Base-by-base conservation (phyloP, 164 flowering plant species). In the Nelumbo lutea region DNA sequence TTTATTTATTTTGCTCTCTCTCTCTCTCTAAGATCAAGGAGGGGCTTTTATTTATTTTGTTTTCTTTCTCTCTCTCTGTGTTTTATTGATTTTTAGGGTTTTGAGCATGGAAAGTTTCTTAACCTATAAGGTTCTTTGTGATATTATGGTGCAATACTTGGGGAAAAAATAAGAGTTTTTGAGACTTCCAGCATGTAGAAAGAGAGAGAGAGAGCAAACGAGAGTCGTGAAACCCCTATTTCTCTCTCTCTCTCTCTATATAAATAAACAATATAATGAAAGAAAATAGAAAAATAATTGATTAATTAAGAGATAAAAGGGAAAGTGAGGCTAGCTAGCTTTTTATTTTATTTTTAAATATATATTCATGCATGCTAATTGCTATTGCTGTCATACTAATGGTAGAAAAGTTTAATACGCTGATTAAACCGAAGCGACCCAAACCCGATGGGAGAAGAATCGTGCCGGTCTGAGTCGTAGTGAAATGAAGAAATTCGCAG, bases 51-150 rank as follows among this genome's bases (percentile, higher is more conserved):
- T 70, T 70, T 77, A 61, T 70, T 73, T 68, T 50, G 63, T 45
- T 59, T 46, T 58, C 60, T 51, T 47, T 53, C 57, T 53, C 57
- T 46, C 48, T 11, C 57, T 13, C 57, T 82, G 75, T 70, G 74
- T 77, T 67, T 79, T 56, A 71, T 72, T 62, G 77, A 58, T 63
- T 52, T 59, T 79, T 76, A 62, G 61, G 82, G 84, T 64, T 77
- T 82, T 70, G 77, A 74, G 9, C 53, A 13, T 3, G 55, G 77
- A 70, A 73, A 73, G 78, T 84, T 83, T 72, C 90, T 84, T 87
- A 47, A 72, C 70, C 59, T 27, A 57, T 75, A 87, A 87, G 88
- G 69, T 76, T 79, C 72, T 73, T 61, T 73, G 66, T 51, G 73
- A 58, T 69, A 70, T 72, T 72, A 58, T 57, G 79, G 60, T 68